phyloP scores from a whole-genome alignment of 2,329 filamentous ascomycete genomes.

The Alternaria dauci region DNA sequence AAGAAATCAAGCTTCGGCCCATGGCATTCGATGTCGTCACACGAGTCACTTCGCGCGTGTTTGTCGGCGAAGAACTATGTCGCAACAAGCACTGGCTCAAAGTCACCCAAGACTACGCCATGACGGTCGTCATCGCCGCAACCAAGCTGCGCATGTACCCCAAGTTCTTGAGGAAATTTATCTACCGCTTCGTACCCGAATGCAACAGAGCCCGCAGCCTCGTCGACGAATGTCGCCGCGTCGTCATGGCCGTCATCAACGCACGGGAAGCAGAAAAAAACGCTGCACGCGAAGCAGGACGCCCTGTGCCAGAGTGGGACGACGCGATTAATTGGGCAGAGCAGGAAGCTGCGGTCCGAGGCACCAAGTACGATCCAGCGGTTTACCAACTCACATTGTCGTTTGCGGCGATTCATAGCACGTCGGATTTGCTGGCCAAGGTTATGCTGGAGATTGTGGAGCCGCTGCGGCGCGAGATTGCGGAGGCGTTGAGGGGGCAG shows the following conservation, averaged over 20 bases:
- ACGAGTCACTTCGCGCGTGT: not conserved
- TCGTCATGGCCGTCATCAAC: not conserved
- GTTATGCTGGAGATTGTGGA: constrained; percentile 5
- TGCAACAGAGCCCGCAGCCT: constrained; percentile 1
- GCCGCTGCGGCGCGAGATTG: constrained; percentile 2
- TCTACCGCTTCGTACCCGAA: not conserved
- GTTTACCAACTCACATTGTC: constrained; percentile 1
- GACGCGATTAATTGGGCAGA: no score
- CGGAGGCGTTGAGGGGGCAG: not conserved
- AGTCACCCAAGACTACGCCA: constrained; percentile 4
- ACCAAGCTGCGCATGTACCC: constrained; percentile 1
- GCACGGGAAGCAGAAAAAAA: not conserved
- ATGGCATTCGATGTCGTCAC: no score
- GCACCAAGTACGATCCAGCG: not conserved
- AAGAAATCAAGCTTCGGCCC: no score
- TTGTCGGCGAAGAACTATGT: constrained; percentile 1
- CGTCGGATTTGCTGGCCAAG: not conserved
- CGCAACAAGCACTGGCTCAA: constrained; percentile 5
- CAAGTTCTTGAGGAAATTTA: not conserved
- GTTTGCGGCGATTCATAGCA: constrained; percentile 3
- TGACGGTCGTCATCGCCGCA: not conserved
- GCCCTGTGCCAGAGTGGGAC: no score
- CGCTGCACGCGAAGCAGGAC: not conserved
- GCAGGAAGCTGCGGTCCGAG: no score
- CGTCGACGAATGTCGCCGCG: not conserved